Conservation (phyloP, 2,329 filamentous ascomycete genomes). For the Colletotrichum noveboracense region DNA sequence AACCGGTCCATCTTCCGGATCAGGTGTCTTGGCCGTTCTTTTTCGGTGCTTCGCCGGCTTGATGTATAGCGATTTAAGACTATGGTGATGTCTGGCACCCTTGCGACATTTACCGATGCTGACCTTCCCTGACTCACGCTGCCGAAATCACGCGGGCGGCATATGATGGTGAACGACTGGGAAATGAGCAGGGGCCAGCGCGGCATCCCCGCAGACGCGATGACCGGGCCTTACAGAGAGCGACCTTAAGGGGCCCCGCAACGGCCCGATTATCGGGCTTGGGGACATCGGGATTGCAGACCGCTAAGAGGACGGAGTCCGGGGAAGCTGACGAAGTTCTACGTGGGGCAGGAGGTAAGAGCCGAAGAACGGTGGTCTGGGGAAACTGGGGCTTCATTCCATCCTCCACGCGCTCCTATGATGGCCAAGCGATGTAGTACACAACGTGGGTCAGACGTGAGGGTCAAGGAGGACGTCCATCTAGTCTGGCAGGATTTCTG, state of each 20-base stretch:
- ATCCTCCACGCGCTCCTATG: background rate
- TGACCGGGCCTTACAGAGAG: background rate
- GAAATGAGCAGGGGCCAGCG: background rate
- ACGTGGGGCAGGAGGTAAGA: background rate
- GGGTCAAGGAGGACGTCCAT: no score
- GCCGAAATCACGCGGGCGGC: background rate
- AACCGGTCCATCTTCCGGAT: background rate
- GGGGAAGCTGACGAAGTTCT: background rate
- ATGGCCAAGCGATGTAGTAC: background rate
- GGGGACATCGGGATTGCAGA: background rate
- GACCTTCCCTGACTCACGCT: background rate
- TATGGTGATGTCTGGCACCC: background rate
- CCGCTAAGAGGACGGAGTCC: background rate
- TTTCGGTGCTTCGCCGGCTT: background rate
- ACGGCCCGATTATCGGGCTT: background rate
- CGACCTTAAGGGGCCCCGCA: background rate
- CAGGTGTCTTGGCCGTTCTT: background rate
- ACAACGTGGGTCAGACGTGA: background rate
- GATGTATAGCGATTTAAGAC: background rate
- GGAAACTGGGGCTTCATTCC: background rate
- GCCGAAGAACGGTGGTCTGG: background rate
- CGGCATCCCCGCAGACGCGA: background rate
- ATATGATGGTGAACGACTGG: background rate
- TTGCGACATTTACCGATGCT: background rate
- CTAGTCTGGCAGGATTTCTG: background rate